Evolutionary conservation across 306 rosid genomes (phyloP).

Genomic region (Luffa aegyptiaca): DNA sequence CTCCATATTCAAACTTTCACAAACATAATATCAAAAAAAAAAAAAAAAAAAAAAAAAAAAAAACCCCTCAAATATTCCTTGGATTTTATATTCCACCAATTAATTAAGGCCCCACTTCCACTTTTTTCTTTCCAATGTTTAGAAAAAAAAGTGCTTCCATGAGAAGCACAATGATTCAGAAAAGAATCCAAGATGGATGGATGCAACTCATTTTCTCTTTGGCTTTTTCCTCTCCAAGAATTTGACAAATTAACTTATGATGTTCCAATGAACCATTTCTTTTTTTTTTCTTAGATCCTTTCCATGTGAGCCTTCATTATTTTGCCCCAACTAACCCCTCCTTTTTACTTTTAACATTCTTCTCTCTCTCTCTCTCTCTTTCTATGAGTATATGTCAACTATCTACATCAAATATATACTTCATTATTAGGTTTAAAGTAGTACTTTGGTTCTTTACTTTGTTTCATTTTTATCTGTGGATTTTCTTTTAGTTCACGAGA

Average conservation of each 20-base stretch:
- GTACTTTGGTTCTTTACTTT: not conserved
- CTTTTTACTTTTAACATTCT: not conserved
- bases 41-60: not conserved
- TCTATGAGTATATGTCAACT: not conserved
- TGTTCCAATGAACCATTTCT: slow-evolving; percentile 3
- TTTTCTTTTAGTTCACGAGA: too few relatives aligned
- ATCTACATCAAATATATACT: not conserved
- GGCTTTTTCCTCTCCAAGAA: not conserved
- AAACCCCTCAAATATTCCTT: not conserved
- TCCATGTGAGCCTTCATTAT: slow-evolving; percentile 71
- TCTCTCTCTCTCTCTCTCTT: not conserved
- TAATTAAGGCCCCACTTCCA: not conserved
- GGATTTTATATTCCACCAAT: not conserved
- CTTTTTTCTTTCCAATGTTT: not conserved
- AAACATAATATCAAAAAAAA: not conserved
- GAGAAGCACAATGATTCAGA: slow-evolving; percentile 42
- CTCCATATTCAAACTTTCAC: not conserved
- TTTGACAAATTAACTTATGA: slow-evolving; percentile 3
- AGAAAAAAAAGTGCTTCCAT: not conserved
- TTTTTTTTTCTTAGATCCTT: slow-evolving; percentile 8
- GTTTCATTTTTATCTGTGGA: too few relatives aligned
- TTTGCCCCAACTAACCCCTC: slow-evolving; percentile 4
- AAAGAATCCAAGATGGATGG: slow-evolving; percentile 25
- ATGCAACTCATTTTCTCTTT: slow-evolving; percentile 17
- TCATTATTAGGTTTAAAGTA: not conserved